phyloP scores from a whole-genome alignment of 257 asterid genomes.

The Rehmannia glutinosa region DNA sequence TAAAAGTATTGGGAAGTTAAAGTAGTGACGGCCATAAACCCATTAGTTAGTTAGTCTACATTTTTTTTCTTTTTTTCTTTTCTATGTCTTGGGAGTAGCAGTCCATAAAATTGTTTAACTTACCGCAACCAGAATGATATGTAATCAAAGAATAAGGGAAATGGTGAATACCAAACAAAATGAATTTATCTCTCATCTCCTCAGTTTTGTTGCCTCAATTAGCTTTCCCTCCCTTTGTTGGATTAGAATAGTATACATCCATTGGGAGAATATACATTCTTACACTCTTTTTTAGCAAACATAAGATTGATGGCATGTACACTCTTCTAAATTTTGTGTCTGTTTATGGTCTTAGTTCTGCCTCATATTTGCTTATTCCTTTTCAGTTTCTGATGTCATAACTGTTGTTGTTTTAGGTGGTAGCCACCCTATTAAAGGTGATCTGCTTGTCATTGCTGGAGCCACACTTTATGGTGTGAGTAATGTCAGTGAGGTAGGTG shows the following conservation, averaged over 20 bases:
- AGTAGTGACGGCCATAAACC: background rate
- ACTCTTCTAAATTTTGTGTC: background rate
- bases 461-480: slow-evolving; percentile 88
- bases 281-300: background rate
- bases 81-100: background rate
- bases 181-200: background rate
- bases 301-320: background rate
- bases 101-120: background rate
- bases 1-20: too few species aligned
- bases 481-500: slow-evolving; percentile 86
- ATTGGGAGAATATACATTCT: background rate
- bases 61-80: background rate
- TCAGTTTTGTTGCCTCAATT: too few species aligned
- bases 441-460: slow-evolving; percentile 76
- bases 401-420: slow-evolving; percentile 50
- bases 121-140: background rate
- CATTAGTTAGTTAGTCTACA: background rate
- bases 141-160: background rate
- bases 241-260: too few species aligned
- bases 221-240: too few species aligned
- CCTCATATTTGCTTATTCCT: background rate
- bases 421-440: slow-evolving; percentile 77
- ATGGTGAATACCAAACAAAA: background rate
- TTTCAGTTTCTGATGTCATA: slow-evolving; percentile 9
- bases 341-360: background rate